Evolutionary conservation across 169 alveolate genomes (phyloP).

Genomic region (Plasmodium vivax): DNA sequence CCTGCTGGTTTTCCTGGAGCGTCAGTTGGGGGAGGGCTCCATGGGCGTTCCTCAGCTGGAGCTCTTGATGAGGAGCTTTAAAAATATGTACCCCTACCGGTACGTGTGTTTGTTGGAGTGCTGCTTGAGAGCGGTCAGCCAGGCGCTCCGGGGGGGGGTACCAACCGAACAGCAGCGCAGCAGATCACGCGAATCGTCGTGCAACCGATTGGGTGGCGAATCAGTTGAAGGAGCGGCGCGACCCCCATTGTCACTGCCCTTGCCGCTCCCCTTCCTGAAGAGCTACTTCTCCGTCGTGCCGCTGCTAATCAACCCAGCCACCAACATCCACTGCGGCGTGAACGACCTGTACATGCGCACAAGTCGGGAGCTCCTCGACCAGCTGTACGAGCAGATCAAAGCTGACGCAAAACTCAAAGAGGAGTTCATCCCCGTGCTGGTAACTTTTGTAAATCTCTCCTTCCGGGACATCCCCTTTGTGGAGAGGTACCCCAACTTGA

Average conservation of each 20-base stretch:
- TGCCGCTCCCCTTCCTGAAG: conserved; percentile 35
- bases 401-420: background rate
- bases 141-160: background rate
- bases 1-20: conserved; percentile 19
- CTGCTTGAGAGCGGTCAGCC: background rate
- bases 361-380: conserved; percentile 11
- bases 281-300: conserved; percentile 37
- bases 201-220: background rate
- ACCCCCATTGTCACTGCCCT: no score
- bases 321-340: conserved; percentile 13
- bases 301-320: conserved; percentile 11
- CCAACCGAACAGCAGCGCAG: background rate
- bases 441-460: conserved; percentile 34
- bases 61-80: conserved; percentile 13
- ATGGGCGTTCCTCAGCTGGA: background rate
- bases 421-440: conserved; percentile 2
- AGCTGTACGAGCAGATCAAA: conserved; percentile 5
- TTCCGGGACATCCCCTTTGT: conserved; percentile 18
- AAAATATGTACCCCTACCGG: conserved; percentile 59
- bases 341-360: conserved; percentile 19
- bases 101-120: conserved; percentile 11
- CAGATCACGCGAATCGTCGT: background rate
- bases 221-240: background rate
- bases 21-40: background rate
- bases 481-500: conserved; percentile 23